Conservation (phyloP, 2,329 filamentous ascomycete genomes). For the Alternaria arborescens region DNA sequence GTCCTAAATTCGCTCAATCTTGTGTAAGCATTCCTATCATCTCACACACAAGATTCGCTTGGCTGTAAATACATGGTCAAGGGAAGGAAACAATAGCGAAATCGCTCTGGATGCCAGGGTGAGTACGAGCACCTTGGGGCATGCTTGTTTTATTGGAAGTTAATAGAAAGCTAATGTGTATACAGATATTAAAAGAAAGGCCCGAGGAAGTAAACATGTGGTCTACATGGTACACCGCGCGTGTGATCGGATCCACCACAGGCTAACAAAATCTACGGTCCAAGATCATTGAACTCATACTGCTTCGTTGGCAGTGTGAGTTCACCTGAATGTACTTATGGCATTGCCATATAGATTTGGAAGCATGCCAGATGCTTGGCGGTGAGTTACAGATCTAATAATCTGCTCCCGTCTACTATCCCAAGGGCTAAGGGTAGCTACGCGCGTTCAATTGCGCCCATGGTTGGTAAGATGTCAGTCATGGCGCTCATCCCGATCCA, state of each 20-base stretch:
- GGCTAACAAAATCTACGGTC: not conserved
- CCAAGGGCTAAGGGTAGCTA: too few species aligned
- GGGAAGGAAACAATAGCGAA: not conserved
- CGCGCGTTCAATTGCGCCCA: not conserved
- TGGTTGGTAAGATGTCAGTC: not conserved
- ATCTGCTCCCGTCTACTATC: not conserved
- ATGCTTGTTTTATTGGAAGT: not conserved
- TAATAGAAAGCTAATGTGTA: not conserved
- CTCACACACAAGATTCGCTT: not conserved
- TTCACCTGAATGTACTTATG: too few species aligned
- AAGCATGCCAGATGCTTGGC: too few species aligned
- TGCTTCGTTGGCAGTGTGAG: not conserved
- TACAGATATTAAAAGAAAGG: not conserved
- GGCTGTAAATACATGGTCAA: not conserved
- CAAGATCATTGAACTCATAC: not conserved
- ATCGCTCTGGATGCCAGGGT: too few species aligned
- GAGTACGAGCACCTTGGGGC: not conserved
- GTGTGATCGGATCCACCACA: not conserved
- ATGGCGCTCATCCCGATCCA: not conserved
- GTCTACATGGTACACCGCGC: not conserved
- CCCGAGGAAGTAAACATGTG: not conserved
- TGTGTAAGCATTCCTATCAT: not conserved
- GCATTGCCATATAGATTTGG: too few species aligned
- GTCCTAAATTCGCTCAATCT: too few species aligned
- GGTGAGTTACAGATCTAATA: not conserved